phyloP scores from a whole-genome alignment of 2,329 filamentous ascomycete species.

The Ophiostoma quercus region DNA sequence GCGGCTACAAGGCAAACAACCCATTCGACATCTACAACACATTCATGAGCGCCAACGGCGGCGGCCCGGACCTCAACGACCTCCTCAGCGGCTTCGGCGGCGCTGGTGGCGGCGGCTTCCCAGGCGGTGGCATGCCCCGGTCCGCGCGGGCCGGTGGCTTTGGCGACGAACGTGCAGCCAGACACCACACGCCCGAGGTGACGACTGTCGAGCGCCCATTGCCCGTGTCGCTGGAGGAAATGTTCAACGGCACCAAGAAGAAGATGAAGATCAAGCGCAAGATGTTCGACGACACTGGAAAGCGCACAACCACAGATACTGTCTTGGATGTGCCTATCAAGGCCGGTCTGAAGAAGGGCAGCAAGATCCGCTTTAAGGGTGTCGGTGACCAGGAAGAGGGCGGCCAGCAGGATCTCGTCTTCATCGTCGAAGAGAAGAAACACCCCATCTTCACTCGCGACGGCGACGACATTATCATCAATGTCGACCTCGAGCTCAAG shows the following conservation, averaged over 20 bases:
- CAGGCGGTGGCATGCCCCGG: slow-evolving; percentile 24
- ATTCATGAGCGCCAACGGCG: slow-evolving; percentile 61
- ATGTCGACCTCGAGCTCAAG: slow-evolving; percentile 78
- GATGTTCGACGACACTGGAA: slow-evolving; percentile 80
- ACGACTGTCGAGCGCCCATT: slow-evolving; percentile 84
- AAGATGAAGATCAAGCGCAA: slow-evolving; percentile 99
- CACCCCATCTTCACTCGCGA: slow-evolving; percentile 81
- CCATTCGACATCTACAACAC: slow-evolving; percentile 80
- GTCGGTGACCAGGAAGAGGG: slow-evolving; percentile 98
- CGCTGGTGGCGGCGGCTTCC: slow-evolving; percentile 38
- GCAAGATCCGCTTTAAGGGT: slow-evolving; percentile 96
- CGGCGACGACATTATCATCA: slow-evolving; percentile 78
- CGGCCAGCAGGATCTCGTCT: slow-evolving; percentile 90
- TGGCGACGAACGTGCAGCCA: slow-evolving; percentile 34
- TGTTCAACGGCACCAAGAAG: slow-evolving; percentile 83
- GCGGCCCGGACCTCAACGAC: slow-evolving; percentile 48
- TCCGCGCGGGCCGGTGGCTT: slow-evolving; percentile 28
- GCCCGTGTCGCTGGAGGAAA: slow-evolving; percentile 76
- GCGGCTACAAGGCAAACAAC: slow-evolving; percentile 76
- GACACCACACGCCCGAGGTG: slow-evolving; percentile 69
- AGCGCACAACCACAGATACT: slow-evolving; percentile 80
- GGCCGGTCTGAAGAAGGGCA: slow-evolving; percentile 89
- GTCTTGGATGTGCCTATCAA: slow-evolving; percentile 95
- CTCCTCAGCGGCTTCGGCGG: slow-evolving; percentile 49
- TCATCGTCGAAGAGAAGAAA: slow-evolving; percentile 90